phyloP scores from a whole-genome alignment of 495 filamentous ascomycete species.

The Talaromyces borbonicus region DNA sequence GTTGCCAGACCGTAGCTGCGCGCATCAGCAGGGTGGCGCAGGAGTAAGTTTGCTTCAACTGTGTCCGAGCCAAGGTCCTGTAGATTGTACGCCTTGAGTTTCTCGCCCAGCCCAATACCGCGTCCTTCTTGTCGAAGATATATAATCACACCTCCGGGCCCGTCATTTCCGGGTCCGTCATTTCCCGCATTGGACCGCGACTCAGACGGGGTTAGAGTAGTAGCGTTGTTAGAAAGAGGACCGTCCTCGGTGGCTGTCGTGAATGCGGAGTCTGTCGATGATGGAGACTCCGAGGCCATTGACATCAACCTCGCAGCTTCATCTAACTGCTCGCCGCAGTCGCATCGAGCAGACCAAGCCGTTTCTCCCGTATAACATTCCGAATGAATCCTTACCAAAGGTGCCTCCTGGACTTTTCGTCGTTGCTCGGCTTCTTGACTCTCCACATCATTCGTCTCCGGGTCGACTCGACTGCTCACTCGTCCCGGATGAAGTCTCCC shows the following conservation, averaged over 20 bases:
- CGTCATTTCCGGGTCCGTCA: constrained; percentile 1
- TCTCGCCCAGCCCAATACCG: constrained; percentile 88
- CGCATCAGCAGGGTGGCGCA: constrained; percentile 91
- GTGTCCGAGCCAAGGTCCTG: constrained; percentile 94
- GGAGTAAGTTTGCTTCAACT: constrained; percentile 85
- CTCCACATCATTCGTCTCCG: background rate
- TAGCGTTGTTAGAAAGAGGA: background rate
- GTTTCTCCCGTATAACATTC: constrained; percentile 99
- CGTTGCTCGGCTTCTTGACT: background rate
- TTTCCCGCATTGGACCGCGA: too few species aligned
- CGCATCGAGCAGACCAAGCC: constrained; percentile 93
- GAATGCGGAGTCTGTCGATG: constrained; percentile 15
- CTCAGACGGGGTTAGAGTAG: too few species aligned
- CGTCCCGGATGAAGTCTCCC: constrained; percentile 82
- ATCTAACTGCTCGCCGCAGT: constrained; percentile 96
- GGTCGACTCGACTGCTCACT: constrained; percentile 53
- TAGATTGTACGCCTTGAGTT: constrained; percentile 95
- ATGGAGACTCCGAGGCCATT: constrained; percentile 43
- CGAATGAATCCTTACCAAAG: constrained; percentile 89
- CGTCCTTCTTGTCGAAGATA: constrained; percentile 94
- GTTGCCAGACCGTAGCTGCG: constrained; percentile 91
- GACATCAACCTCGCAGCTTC: constrained; percentile 94
- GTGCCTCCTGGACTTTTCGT: constrained; percentile 24
- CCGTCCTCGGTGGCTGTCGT: background rate
- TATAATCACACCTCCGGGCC: constrained; percentile 76